These are phyloP conservation scores for Geotrichum macrosporum DNA, from an alignment of 1,139 yeast genomes.

Conservation along the genomic window DNA sequence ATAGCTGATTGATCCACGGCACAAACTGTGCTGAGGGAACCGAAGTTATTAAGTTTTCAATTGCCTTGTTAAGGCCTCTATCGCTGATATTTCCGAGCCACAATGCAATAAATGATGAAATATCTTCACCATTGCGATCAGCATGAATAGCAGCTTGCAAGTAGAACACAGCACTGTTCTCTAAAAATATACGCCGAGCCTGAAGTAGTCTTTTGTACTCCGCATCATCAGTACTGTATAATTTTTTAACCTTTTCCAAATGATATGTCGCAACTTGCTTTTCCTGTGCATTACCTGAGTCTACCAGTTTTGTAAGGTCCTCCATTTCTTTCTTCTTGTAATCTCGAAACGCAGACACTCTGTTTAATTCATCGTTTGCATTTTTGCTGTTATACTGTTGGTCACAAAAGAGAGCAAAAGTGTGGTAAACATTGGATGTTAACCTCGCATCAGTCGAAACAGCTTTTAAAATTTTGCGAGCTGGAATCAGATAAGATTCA, in stretches of 20 bases:
- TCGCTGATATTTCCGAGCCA: slow-evolving; percentile 66
- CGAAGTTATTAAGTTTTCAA: slow-evolving; percentile 35
- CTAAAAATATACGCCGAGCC: slow-evolving; percentile 46
- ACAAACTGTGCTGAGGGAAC: slow-evolving; percentile 61
- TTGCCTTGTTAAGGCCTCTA: slow-evolving; percentile 37
- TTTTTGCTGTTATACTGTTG: slow-evolving; percentile 51
- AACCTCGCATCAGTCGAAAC: slow-evolving; percentile 25
- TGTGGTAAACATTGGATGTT: slow-evolving; percentile 49
- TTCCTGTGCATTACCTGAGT: slow-evolving; percentile 16
- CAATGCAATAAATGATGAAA: slow-evolving; percentile 77
- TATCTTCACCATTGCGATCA: slow-evolving; percentile 51
- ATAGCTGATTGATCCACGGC: slow-evolving; percentile 79
- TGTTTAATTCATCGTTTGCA: slow-evolving; percentile 45
- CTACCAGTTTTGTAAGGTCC: slow-evolving; percentile 44
- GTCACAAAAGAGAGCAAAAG: slow-evolving; percentile 74
- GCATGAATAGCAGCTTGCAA: slow-evolving; percentile 49
- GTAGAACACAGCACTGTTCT: slow-evolving; percentile 58
- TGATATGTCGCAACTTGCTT: slow-evolving; percentile 27
- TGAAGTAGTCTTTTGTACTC: slow-evolving; percentile 43
- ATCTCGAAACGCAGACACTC: slow-evolving; percentile 47
- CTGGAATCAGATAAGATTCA: slow-evolving; percentile 16
- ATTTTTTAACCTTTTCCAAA: slow-evolving; percentile 43
- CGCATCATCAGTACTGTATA: slow-evolving; percentile 47
- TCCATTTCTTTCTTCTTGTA: slow-evolving; percentile 29
- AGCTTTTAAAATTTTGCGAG: slow-evolving; percentile 24